Base-by-base conservation (phyloP, 805 yeast species). In the Metschnikowia dekortorum region DNA sequence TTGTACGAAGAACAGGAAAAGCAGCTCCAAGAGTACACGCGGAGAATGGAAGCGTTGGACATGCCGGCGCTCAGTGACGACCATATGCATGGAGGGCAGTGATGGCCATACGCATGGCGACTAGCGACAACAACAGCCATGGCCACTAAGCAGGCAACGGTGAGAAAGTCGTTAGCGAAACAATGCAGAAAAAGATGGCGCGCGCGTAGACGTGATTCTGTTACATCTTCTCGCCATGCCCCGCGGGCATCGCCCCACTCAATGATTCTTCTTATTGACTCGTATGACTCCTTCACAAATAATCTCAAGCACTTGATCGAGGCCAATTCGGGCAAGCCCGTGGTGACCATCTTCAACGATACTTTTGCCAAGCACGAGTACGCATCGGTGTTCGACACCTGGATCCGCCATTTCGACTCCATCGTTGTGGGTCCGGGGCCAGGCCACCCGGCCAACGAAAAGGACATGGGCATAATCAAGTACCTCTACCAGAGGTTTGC, bases 351-450 rank as follows among this genome's bases (percentile, higher is more conserved):
- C 33, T 87, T 83, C 60, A 83, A 84, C 63, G 89, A 87, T 61
- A 68, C 84, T 0, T 69, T 79, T 48, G 37, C 58, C 9, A 61
- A 66, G 18, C 57, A 53, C 22, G 62, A 66, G 7, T 71, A 64
- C 51, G 61, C 64, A 4, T 45, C 55, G 0, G 73, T 72, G 32
- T 70, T 86, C 44, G 56, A 58, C 6, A 51, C 60, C 1, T 73
- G 77, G 51, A 61, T 88, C 16, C 71, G 75, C 0, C 61, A 71
- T 7, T 83, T 89, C 56, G 89, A 87, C 51, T 89, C 89, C 33
- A 74, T 94, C 2, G 82, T 94, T 0, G 76, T 94, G 8, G 99
- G 99, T 0, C 99, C 99, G 0, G 99, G 99, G 0, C 99, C 99
- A 0, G 99, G 99, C 0, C 82, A 87, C 58, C 99, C 99, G 0